Evolutionary conservation across 179 eudicot genomes (phyloP), one percentile per base, ranked within the genome.

Genomic region (Beta lomatogona): DNA sequence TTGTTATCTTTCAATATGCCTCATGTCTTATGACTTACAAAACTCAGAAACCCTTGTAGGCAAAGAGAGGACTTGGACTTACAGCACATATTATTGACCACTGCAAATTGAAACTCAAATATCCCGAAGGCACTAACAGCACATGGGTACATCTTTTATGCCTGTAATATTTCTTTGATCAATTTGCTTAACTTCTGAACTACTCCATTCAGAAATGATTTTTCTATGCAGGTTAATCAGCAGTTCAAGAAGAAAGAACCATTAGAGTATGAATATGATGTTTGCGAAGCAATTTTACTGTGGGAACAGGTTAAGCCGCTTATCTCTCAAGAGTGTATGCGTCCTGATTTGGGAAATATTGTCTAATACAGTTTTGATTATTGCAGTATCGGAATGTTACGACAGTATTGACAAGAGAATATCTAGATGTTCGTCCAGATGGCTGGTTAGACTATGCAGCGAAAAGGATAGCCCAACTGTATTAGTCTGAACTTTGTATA

Each of bases 331-430:
- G 57, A 48, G 4, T 45, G 8, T 6, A 2, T 36, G 14, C 41
- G 31, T 67, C 12, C 54, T 75, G 68, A 16, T 64, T 79, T 69
- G 6, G 58, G 77, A 70, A 83, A 82, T 81, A 22, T 18, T 31
- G 31, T 85, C 69, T 82, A 71, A 82, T 76, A n/a, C 19, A 48
- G 74, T 28, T 71, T 89, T 84, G 74, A 80, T 80, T 83, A 86
- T 85, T 91, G 91, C 99, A 96, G 99, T 96, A 96, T 83, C 99
- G 98, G 80, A 96, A 96, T 86, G 95, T 96, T 90, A 96, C 98
- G 79, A 96, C 97, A 78, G 94, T 94, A 78, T 90, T 96, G 92
- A 96, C 99, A 48, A 91, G 98, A 88, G 99, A 96, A 79, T 96
- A 96, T 89, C 89, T 96, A 68, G 99, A 96, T 87, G 90, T 90